A percentile compares a stretch with the other conserved stretches of the same genome.
Conservation (phyloP, 768 basidiomycete genomes). For the Podaxis rugospora region DNA sequence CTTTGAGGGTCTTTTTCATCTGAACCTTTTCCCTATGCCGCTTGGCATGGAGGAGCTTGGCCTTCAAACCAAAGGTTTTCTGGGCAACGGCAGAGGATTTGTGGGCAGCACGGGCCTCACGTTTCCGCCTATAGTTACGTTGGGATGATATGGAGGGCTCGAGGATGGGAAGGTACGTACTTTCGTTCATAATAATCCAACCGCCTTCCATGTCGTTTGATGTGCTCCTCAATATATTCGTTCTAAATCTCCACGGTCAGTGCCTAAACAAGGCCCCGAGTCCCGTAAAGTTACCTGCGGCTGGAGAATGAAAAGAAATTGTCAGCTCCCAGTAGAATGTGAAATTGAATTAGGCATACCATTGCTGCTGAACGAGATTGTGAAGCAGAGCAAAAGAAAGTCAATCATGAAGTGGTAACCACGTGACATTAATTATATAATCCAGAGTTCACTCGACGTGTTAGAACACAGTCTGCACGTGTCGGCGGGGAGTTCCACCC, state of each 20-base stretch:
- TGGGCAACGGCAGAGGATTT: conserved; percentile 80
- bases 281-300: conserved; percentile 51
- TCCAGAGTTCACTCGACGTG: conserved; percentile 14
- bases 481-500: not conserved
- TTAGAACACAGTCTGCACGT: conserved; percentile 9
- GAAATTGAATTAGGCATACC: conserved; percentile 27
- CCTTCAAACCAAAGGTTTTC: conserved; percentile 94
- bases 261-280: not conserved
- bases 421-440: conserved; percentile 25
- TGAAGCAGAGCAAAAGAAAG: not conserved
- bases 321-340: conserved; percentile 11
- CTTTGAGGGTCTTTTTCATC: conserved; percentile 99
- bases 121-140: conserved; percentile 59
- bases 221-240: conserved; percentile 99
- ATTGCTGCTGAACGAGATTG: conserved; percentile 30
- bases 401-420: conserved; percentile 8
- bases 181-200: conserved; percentile 95
- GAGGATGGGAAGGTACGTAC: conserved; percentile 40
- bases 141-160: conserved; percentile 1
- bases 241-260: conserved; percentile 48
- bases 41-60: conserved; percentile 95
- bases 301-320: conserved; percentile 29
- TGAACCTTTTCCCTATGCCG: conserved; percentile 97
- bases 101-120: conserved; percentile 74
- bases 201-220: conserved; percentile 93